These are phyloP conservation scores for Camelina neglecta DNA, from an alignment of 345 rosid genomes.

Conservation along the genomic window DNA sequence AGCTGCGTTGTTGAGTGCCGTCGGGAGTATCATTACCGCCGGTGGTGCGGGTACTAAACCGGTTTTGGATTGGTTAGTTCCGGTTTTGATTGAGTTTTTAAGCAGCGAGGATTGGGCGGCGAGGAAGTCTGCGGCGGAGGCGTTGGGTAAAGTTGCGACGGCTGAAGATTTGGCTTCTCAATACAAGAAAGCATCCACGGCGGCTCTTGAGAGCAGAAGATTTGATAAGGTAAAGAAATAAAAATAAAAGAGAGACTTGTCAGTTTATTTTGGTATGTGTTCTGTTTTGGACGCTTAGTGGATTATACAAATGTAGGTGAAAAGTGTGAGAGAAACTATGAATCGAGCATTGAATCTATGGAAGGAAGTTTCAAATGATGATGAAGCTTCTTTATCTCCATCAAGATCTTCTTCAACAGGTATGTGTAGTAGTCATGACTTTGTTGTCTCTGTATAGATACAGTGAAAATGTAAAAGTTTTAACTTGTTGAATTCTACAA, in stretches of 20 bases:
- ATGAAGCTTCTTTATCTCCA: slow-evolving; percentile 50
- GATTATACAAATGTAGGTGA: slow-evolving; percentile 53
- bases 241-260: background rate
- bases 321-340: slow-evolving; percentile 89
- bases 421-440: background rate
- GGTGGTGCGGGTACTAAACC: slow-evolving; percentile 67
- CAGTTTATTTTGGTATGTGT: background rate
- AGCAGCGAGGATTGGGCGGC: slow-evolving; percentile 87
- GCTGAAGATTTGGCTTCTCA: slow-evolving; percentile 68
- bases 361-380: slow-evolving; percentile 67
- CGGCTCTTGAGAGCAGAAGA: slow-evolving; percentile 68
- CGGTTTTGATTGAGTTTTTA: slow-evolving; percentile 66
- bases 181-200: slow-evolving; percentile 56
- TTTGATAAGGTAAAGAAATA: slow-evolving; percentile 78
- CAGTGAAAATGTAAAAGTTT: background rate
- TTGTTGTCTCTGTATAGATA: background rate
- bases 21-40: slow-evolving; percentile 67
- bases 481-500: background rate
- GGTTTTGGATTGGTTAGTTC: slow-evolving; percentile 75
- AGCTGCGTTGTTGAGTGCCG: slow-evolving; percentile 68
- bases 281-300: slow-evolving; percentile 4
- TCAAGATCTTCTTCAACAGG: slow-evolving; percentile 45
- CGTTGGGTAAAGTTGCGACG: slow-evolving; percentile 71
- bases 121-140: slow-evolving; percentile 94
- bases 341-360: slow-evolving; percentile 71